These are phyloP conservation scores for Leishmania arabica DNA, from an alignment of 208 protist genomes.

Conservation along the genomic window DNA sequence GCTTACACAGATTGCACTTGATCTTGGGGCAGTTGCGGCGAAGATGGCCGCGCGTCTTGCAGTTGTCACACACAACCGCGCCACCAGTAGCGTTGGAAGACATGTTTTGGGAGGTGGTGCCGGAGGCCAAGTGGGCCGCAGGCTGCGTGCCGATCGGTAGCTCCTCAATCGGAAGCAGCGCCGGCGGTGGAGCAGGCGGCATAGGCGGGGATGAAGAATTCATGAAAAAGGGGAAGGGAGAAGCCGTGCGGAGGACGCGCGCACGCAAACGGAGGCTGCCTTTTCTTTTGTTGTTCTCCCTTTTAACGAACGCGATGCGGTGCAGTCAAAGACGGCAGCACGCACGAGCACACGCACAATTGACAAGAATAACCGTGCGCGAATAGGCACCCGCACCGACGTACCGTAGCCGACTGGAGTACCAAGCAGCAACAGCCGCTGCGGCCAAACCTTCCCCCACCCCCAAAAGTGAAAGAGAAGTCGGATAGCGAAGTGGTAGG, in stretches of 20 bases:
- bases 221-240: slow-evolving; percentile 2
- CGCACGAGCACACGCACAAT: neutral
- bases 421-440: neutral
- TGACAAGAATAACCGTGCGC: slow-evolving; percentile 4
- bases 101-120: neutral
- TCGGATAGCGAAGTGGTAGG: neutral
- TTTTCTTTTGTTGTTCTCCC: neutral
- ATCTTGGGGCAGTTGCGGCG: slow-evolving; percentile 62
- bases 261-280: neutral
- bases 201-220: neutral
- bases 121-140: slow-evolving; percentile 8
- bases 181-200: slow-evolving; percentile 21
- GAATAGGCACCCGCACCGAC: neutral
- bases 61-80: slow-evolving; percentile 43
- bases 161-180: slow-evolving; percentile 26
- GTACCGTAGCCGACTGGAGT: neutral
- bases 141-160: slow-evolving; percentile 22
- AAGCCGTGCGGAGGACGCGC: neutral
- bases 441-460: neutral
- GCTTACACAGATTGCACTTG: slow-evolving; percentile 55
- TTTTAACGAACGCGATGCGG: neutral
- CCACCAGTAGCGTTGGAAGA: slow-evolving; percentile 5
- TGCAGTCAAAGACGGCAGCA: neutral
- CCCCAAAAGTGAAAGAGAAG: neutral
- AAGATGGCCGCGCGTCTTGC: slow-evolving; percentile 44